Percentiles rank a stretch among this genome's conserved stretches.
These are phyloP conservation scores for Trichoderma asperelloides DNA, from an alignment of 495 filamentous ascomycete genomes.

Conservation along the genomic window DNA sequence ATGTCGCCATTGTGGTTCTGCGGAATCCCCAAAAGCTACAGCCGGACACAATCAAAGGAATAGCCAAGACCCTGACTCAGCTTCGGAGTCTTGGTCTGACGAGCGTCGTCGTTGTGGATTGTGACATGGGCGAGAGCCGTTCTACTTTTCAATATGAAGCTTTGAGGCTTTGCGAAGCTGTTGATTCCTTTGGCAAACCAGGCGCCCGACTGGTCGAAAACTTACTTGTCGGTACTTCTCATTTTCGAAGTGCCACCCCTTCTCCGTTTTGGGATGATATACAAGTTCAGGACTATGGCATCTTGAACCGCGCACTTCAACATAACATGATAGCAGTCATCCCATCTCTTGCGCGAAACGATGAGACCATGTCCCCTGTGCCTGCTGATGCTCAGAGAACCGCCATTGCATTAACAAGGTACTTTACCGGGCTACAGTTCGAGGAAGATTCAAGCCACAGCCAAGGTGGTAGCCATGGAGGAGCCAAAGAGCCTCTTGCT, in stretches of 20 bases:
- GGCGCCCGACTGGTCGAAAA: conserved; percentile 57
- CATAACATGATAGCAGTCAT: conserved; percentile 75
- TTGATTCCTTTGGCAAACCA: conserved; percentile 56
- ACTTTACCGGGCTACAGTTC: conserved; percentile 55
- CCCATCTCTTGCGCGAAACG: conserved; percentile 57
- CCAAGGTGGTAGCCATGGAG: conserved; percentile 38
- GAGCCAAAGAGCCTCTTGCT: conserved; percentile 39
- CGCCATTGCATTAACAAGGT: conserved; percentile 60
- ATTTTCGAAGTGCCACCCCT: conserved; percentile 20
- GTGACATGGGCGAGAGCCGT: conserved; percentile 30
- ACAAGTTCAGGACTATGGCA: conserved; percentile 38
- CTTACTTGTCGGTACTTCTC: conserved; percentile 40
- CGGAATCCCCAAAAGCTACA: conserved; percentile 60
- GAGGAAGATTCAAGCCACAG: conserved; percentile 9
- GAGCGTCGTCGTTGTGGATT: conserved; percentile 75
- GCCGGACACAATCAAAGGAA: conserved; percentile 58
- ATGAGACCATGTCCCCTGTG: conserved; percentile 46
- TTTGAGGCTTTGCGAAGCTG: conserved; percentile 62
- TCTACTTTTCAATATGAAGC: conserved; percentile 52
- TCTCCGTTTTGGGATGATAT: conserved; percentile 20
- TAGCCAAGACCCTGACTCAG: conserved; percentile 76
- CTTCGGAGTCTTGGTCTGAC: conserved; percentile 71
- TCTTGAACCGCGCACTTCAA: conserved; percentile 59
- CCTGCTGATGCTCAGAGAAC: conserved; percentile 55
- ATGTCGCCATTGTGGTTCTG: conserved; percentile 82